A percentile compares a stretch with the other conserved stretches of the same genome.
Evolutionary conservation across 441 rosid genomes (phyloP).

Genomic region (Gossypium aridum): DNA sequence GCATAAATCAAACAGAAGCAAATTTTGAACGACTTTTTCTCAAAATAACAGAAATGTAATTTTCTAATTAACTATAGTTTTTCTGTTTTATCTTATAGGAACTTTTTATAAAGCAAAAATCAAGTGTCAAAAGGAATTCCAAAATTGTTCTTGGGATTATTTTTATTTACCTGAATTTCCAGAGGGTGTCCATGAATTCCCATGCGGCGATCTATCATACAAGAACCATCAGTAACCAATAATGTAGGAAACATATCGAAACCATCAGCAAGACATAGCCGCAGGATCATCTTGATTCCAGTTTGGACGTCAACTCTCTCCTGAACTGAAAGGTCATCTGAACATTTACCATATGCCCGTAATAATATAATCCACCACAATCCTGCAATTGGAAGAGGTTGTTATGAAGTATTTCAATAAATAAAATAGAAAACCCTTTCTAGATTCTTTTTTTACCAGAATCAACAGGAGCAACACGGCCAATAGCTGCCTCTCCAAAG

Average conservation of each 20-base stretch:
- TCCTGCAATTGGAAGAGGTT: conserved; percentile 34
- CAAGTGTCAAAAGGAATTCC: not conserved
- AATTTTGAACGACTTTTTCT: not conserved
- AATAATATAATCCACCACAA: conserved; percentile 94
- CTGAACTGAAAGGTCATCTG: conserved; percentile 81
- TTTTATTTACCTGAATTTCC: conserved; percentile 65
- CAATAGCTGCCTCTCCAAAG: conserved; percentile 93
- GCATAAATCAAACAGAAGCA: not conserved
- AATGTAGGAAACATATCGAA: conserved; percentile 95
- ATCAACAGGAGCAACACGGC: conserved; percentile 93
- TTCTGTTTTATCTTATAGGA: not conserved
- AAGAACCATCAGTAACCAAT: conserved; percentile 87
- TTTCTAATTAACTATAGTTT: not conserved
- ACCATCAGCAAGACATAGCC: conserved; percentile 82
- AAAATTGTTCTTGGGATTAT: not conserved
- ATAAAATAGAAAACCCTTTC: not conserved
- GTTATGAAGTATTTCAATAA: not conserved
- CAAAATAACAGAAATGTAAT: not conserved
- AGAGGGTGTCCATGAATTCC: conserved; percentile 95
- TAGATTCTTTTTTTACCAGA: conserved; percentile 43
- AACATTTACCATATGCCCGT: conserved; percentile 81
- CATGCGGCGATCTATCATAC: conserved; percentile 97
- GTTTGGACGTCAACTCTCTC: conserved; percentile 95
- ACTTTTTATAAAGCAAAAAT: not conserved
- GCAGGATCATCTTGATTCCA: conserved; percentile 85